phyloP scores from a whole-genome alignment of 768 basidiomycete genomes.

The Tephrocybe sp. region DNA sequence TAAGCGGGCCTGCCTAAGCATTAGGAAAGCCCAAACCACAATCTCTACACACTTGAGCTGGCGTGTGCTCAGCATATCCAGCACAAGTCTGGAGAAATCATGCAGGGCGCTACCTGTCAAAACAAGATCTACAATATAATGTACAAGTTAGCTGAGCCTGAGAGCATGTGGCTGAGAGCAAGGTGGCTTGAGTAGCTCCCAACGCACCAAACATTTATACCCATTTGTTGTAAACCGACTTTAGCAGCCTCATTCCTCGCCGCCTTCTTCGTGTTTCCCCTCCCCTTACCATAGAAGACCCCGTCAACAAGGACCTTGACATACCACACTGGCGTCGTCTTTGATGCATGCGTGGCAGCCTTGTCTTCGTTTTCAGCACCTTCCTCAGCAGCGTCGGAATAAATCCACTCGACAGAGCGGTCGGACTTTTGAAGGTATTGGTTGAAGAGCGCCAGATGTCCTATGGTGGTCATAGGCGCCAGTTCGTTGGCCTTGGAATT shows the following conservation, averaged over 20 bases:
- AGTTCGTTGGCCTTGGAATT: conserved; percentile 16
- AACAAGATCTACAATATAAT: background rate
- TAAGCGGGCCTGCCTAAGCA: too few relatives aligned
- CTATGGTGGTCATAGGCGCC: conserved; percentile 35
- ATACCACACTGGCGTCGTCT: conserved; percentile 76
- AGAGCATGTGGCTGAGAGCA: too few relatives aligned
- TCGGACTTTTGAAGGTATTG: conserved; percentile 65
- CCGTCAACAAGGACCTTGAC: conserved; percentile 66
- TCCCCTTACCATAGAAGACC: conserved; percentile 57
- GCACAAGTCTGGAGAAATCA: conserved; percentile 59
- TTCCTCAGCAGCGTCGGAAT: conserved; percentile 37
- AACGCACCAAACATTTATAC: conserved; percentile 54
- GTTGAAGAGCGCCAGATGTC: conserved; percentile 81
- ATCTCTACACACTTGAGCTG: conserved; percentile 66
- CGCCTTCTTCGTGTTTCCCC: conserved; percentile 74
- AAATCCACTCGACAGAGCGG: conserved; percentile 70
- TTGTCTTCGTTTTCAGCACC: conserved; percentile 21
- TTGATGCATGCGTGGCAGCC: conserved; percentile 38
- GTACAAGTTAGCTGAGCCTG: too few relatives aligned
- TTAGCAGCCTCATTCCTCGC: conserved; percentile 84
- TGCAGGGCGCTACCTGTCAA: conserved; percentile 32
- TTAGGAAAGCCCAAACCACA: conserved; percentile 33
- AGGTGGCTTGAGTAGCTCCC: too few relatives aligned
- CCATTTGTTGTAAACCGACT: conserved; percentile 61
- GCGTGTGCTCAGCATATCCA: conserved; percentile 37